Evolutionary conservation across 2,329 filamentous ascomycete species (phyloP), one percentile per base, ranked within the genome.

Genomic region (Hymenoscyphus salicellus): DNA sequence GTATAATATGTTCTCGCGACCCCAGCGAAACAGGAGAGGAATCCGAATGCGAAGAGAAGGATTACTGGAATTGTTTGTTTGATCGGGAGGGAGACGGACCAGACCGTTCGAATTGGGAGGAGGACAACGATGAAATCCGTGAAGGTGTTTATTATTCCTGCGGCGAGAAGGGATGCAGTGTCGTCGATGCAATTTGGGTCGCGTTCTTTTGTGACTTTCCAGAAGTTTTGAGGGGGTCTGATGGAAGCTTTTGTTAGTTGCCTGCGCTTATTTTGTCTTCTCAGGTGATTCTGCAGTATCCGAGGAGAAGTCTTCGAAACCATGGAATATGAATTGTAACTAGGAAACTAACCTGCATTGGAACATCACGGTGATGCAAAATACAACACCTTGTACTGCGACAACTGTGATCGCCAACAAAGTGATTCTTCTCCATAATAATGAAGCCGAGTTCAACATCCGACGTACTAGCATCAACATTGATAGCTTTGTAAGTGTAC

Each of bases 131-230:
- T 71, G 55, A 88, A 79, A 72, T 89, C 85, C 6, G 84, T 86
- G 55, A 82, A 70, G 57, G 86, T 86, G 73, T 88, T 88, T 67
- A 86, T 79, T 32, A 84, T 81, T 1, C 85, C 84, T 41, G 86
- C 79, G 41, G 79, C 79, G 33, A 84, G 78, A 32, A 86, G 79
- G 60, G 85, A 82, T 0, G 77, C 75, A 2, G 81, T 78, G 66
- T 87, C 78, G 30, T 83, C 71, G 46, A 84, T 80, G 56, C 82
- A 80, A 20, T 81, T 71, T 23, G 68, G 70, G 55, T 77, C 74
- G 0, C 75, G 72, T 23, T 63, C 60, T 17, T 62, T 11, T 0
- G 76, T 75, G 1, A 79, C 60, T 11, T 72, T 75, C 79, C 79
- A 80, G 67, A 76, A 79, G 16, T 73, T 73, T 32, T 75, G 76